Evolutionary conservation across 1,284 basidiomycete species (phyloP), one percentile per base, ranked within the genome.

Genomic region (Singerocomus rubriflavus): DNA sequence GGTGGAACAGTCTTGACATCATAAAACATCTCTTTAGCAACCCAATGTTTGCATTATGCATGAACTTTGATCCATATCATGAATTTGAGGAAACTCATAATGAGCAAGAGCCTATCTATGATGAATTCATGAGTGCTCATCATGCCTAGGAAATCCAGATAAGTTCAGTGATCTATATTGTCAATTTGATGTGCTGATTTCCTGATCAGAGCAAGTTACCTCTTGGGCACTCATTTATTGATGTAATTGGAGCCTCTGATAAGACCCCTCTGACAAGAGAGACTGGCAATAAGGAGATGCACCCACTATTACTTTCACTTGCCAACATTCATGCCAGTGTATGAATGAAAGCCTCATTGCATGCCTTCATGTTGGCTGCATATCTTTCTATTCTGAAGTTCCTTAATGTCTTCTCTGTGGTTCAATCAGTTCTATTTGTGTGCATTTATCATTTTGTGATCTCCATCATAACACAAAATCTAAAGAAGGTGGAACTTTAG

Each of bases 301-400:
- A 60, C 17, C 58, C 14, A 0, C 5, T 60, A 0, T 26, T 59
- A 0, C 37, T 60, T 1, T 60, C 35, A 0, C 6, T 60, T 0
- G 45, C 49, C 3, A 59, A 59, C 6, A 60, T 59, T 0, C 52
- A 60, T 39, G 46, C 51, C 2, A 5, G 9, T 7, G 25, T 55
- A 0, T 12, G 3, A 0, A 59, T 58, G 52, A 58, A 55, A 7
- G 58, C 48, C 0, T 52, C 40, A 4, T 56, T 48, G 0, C 58
- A 59, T 21, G 27, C 36, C 0, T 59, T 44, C 1, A n/a, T 35
- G 6, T 14, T 60, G 2, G 35, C 35, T 0, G 40, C 48, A 0
- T 53, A 56, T 8, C 52, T 59, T 0, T 50, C 53, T 2, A 56
- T 58, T 1, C 46, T 48, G 1, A 60, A 55, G 4, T 59, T 59